phyloP scores from a whole-genome alignment of 2,329 filamentous ascomycete genomes.

The Claviceps quebecensis region DNA sequence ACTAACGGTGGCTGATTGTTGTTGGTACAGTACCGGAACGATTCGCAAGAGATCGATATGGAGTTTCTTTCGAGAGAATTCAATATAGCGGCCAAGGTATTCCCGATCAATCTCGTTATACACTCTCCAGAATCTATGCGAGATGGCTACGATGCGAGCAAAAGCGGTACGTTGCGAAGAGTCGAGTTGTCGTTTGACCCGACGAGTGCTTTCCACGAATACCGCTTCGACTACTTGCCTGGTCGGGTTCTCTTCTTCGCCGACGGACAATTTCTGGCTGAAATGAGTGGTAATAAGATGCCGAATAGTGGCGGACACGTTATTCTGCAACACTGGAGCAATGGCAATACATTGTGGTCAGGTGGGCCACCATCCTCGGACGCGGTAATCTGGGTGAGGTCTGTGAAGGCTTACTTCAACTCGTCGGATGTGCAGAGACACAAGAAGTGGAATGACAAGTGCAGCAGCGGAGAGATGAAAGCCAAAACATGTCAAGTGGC shows the following conservation, averaged over 20 bases:
- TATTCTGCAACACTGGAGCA: conserved; percentile 65
- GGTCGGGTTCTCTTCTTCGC: conserved; percentile 53
- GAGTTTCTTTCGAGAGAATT: conserved; percentile 62
- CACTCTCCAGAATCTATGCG: conserved; percentile 48
- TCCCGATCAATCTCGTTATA: conserved; percentile 59
- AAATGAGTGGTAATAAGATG: conserved; percentile 41
- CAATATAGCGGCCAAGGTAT: conserved; percentile 31
- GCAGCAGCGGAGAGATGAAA: conserved; percentile 1
- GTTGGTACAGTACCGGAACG: conserved; percentile 54
- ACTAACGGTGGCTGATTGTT: not conserved
- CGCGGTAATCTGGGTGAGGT: conserved; percentile 48
- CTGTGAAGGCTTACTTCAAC: conserved; percentile 72
- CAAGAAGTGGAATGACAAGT: conserved; percentile 2
- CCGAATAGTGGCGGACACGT: conserved; percentile 50
- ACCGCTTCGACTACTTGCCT: conserved; percentile 61
- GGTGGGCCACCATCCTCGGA: conserved; percentile 52
- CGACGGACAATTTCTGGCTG: conserved; percentile 43
- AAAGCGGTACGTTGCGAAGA: conserved; percentile 43
- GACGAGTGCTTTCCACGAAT: conserved; percentile 55
- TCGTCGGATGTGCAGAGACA: conserved; percentile 30
- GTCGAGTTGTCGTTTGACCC: conserved; percentile 53
- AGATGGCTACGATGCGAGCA: conserved; percentile 47
- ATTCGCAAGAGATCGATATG: conserved; percentile 70
- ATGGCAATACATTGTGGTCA: conserved; percentile 58
- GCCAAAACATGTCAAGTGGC: conserved; percentile 13